A percentile compares a stretch with the other conserved stretches of the same genome.
Evolutionary conservation across 805 yeast genomes (phyloP).

Genomic region (Lipomyces starkeyi): DNA sequence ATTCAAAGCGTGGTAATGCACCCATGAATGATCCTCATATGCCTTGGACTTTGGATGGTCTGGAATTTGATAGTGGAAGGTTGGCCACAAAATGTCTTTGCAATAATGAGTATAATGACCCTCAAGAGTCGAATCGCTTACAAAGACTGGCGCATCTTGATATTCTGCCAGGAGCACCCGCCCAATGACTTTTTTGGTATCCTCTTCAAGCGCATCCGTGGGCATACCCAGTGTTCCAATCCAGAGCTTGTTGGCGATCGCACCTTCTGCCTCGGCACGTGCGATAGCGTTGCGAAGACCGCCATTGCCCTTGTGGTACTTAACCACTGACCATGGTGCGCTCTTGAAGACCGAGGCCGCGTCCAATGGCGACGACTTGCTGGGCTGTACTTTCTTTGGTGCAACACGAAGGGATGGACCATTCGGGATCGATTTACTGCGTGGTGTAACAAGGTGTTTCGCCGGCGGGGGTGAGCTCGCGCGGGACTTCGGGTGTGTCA

Average conservation of each 20-base stretch:
- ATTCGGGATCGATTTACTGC: conserved; percentile 22
- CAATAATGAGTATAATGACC: conserved; percentile 93
- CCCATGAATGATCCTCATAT: conserved; percentile 95
- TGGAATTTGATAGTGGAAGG: conserved; percentile 90
- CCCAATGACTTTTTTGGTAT: conserved; percentile 61
- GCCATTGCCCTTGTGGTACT: conserved; percentile 80
- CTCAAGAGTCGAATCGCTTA: conserved; percentile 78
- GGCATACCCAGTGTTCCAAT: conserved; percentile 94
- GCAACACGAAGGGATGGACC: conserved; percentile 27
- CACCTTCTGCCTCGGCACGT: conserved; percentile 54
- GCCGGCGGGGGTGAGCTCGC: conserved; percentile 41
- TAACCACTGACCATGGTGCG: conserved; percentile 71
- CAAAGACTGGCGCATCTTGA: conserved; percentile 67
- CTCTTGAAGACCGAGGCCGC: conserved; percentile 25
- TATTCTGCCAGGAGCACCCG: conserved; percentile 52
- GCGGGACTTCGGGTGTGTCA: conserved; percentile 41
- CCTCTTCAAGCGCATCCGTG: conserved; percentile 73
- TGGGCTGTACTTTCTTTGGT: conserved; percentile 11
- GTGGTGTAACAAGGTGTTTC: conserved; percentile 31
- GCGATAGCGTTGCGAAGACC: conserved; percentile 85
- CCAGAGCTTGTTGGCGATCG: conserved; percentile 59
- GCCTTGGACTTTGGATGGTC: conserved; percentile 93
- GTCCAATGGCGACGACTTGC: conserved; percentile 14
- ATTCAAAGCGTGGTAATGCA: conserved; percentile 75
- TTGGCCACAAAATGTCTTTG: conserved; percentile 96